A percentile compares a stretch with the other conserved stretches of the same genome.
These are phyloP conservation scores for Krasilnikovozyma curviuscula DNA, from an alignment of 768 basidiomycete genomes.

Conservation along the genomic window DNA sequence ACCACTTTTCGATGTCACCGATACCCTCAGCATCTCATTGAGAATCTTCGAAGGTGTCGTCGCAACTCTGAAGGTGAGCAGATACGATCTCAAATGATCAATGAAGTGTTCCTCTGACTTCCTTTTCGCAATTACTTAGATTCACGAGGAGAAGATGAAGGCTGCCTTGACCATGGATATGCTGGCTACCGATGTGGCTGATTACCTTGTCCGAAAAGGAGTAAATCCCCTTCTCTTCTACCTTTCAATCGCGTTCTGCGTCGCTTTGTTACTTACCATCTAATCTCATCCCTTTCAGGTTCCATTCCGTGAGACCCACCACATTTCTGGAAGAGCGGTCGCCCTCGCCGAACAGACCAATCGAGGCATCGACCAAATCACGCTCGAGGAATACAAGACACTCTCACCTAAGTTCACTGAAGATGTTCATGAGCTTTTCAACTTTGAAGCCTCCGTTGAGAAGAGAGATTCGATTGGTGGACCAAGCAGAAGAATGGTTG, in stretches of 20 bases:
- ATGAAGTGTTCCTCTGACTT: not conserved
- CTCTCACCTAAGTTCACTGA: slow-evolving; percentile 59
- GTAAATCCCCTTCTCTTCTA: slow-evolving; percentile 34
- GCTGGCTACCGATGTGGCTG: slow-evolving; percentile 93
- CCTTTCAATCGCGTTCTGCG: not conserved
- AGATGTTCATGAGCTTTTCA: slow-evolving; percentile 62
- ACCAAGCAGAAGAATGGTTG: slow-evolving; percentile 62
- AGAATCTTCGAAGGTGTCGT: slow-evolving; percentile 89
- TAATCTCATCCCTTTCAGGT: slow-evolving; percentile 36
- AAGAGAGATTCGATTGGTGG: slow-evolving; percentile 81
- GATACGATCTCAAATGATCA: not conserved
- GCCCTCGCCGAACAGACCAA: slow-evolving; percentile 71
- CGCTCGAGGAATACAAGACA: slow-evolving; percentile 55
- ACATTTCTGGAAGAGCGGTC: slow-evolving; percentile 89
- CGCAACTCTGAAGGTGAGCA: slow-evolving; percentile 58
- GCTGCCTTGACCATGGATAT: slow-evolving; percentile 88
- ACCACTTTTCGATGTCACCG: slow-evolving; percentile 81
- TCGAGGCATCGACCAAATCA: slow-evolving; percentile 63
- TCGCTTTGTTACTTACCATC: not conserved
- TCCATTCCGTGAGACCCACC: slow-evolving; percentile 96
- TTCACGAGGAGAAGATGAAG: slow-evolving; percentile 76
- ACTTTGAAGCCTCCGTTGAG: slow-evolving; percentile 92
- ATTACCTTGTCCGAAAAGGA: slow-evolving; percentile 96
- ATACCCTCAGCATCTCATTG: slow-evolving; percentile 69
- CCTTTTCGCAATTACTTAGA: slow-evolving; percentile 31